Evolutionary conservation across 495 filamentous ascomycete species (phyloP), one percentile per base, ranked within the genome.

Genomic region (Neurospora sp.): DNA sequence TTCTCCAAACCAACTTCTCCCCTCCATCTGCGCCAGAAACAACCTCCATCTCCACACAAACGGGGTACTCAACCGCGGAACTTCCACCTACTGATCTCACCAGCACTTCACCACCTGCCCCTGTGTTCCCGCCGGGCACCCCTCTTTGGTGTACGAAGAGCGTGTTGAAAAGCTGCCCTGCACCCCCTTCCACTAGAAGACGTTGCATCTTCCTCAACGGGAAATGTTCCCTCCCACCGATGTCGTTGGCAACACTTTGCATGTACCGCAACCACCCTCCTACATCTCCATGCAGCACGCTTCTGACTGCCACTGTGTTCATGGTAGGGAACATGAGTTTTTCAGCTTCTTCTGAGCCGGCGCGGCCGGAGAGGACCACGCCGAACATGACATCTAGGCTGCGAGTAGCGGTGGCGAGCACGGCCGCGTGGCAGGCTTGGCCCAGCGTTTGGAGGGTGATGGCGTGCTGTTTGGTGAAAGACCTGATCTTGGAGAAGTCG

Each of bases 21-120:
- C 80, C 87, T 0, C 27, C 4, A 84, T 78, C 23, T 16, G 54
- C 11, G 2, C 54, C 23, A 62, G 54, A 9, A 35, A 66, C 14
- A 4, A 86, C 79, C 75, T 95, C 93, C 84, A 94, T 88, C 80
- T 96, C 93, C 3, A 92, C 86, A 74, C 91, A 93, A n/a, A 94
- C 79, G 0, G 91, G 91, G 76, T 93, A 95, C 73, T 94, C 92
- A 23, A 93, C 88, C 69, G 88, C 84, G 0, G 92, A 88, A 12
- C 77, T 78, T 12, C 90, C 88, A 39, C 87, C 83, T 7, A 90
- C 80, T 23, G 91, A 91, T 62, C 81, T 82, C 75, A 90, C 88
- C 8, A 77, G 18, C n/a, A 20, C 2, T 7, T 62, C 48, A 3
- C 14, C 38, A 5, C 3, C n/a, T 5, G 4, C 8, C 23, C 46